These are phyloP conservation scores for Phytophthora fragariaefolia DNA, from an alignment of 352 stramenopile genomes.

Conservation along the genomic window DNA sequence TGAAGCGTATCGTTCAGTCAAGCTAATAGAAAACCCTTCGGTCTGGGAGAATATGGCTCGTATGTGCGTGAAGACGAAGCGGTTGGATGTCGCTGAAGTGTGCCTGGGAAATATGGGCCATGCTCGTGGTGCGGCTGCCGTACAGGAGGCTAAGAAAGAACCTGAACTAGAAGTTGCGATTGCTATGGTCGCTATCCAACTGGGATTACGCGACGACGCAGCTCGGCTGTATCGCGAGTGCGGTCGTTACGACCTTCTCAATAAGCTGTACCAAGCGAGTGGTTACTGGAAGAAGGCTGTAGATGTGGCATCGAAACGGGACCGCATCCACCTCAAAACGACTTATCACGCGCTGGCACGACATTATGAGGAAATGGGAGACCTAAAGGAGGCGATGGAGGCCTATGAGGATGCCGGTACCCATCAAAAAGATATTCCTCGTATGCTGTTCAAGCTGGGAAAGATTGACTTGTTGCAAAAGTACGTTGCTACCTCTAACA, in stretches of 20 bases:
- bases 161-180: conserved; percentile 85
- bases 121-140: conserved; percentile 87
- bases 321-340: conserved; percentile 93
- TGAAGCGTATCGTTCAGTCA: conserved; percentile 93
- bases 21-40: conserved; percentile 91
- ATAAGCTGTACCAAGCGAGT: conserved; percentile 91
- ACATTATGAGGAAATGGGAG: conserved; percentile 90
- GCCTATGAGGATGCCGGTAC: conserved; percentile 93
- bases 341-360: conserved; percentile 91
- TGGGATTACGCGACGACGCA: conserved; percentile 93
- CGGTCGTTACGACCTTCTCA: conserved; percentile 92
- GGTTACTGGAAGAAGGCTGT: conserved; percentile 93
- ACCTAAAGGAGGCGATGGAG: conserved; percentile 91
- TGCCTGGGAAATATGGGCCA: conserved; percentile 96
- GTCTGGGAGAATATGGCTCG: conserved; percentile 97
- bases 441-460: conserved; percentile 93
- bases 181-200: conserved; percentile 93
- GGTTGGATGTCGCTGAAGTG: conserved; percentile 94
- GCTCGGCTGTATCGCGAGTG: conserved; percentile 92
- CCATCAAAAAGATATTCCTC: conserved; percentile 90
- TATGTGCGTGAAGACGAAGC: conserved; percentile 97
- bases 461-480: conserved; percentile 92
- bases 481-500: conserved; percentile 90
- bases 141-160: conserved; percentile 76
- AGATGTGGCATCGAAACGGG: conserved; percentile 85